Percentiles rank a stretch among this genome's conserved stretches.
Conservation (phyloP, 1,284 basidiomycete genomes). For the Cryptococcus sp. region DNA sequence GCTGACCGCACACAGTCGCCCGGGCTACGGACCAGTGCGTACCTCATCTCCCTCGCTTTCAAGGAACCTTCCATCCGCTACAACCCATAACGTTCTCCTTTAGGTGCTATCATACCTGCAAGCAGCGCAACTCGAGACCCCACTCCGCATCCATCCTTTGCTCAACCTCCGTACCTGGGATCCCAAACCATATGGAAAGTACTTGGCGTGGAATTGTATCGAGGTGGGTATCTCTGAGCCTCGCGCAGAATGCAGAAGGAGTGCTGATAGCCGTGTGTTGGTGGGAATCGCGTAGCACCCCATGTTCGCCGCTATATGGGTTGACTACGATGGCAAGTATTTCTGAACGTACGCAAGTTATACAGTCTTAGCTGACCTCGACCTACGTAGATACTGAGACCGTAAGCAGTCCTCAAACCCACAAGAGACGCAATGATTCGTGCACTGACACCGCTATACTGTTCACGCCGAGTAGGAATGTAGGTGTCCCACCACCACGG, state of each 20-base stretch:
- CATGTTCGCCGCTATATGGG: conserved; percentile 51
- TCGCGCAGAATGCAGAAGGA: neutral
- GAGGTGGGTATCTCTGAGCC: conserved; percentile 29
- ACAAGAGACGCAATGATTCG: too few relatives aligned
- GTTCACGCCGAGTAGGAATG: conserved; percentile 26
- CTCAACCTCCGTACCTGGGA: conserved; percentile 48
- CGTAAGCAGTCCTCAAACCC: conserved; percentile 16
- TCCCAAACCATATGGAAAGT: conserved; percentile 45
- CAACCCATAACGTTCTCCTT: neutral
- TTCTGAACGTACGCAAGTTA: neutral
- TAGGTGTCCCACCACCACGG: conserved; percentile 7
- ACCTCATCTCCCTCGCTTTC: neutral
- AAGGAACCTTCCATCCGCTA: neutral
- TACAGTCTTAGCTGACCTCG: conserved; percentile 1
- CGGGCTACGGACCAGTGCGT: conserved; percentile 47
- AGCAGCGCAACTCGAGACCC: conserved; percentile 45
- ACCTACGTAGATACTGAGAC: conserved; percentile 39
- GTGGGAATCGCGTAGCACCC: conserved; percentile 34
- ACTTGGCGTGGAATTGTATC: conserved; percentile 44
- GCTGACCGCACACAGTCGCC: conserved; percentile 33
- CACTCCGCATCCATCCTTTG: conserved; percentile 47
- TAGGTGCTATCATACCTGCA: conserved; percentile 45
- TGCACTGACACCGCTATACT: neutral
- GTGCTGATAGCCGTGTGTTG: neutral
- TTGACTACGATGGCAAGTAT: conserved; percentile 39